Base-by-base conservation (phyloP, 306 rosid genomes). In the Quercus cerris region DNA sequence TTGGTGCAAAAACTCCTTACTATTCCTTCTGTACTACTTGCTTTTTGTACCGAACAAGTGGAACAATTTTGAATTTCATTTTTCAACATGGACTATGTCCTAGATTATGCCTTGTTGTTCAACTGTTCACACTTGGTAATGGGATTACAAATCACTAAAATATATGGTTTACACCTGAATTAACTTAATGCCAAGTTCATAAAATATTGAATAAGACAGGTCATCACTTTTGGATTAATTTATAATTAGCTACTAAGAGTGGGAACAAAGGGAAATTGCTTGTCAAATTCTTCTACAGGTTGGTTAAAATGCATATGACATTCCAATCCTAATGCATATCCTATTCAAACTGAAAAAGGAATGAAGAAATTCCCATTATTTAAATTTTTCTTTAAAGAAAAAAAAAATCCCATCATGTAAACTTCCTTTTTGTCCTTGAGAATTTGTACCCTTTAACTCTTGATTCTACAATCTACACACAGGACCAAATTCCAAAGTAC, bases 61-160 rank as follows among this genome's bases (percentile, higher is more conserved):
- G 70, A 27, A 63, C n/a, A 27, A 13, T 12, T 27, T 20, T 67
- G 1, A 31, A 31, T 67, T 66, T 7, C 17, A 12, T 18, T 22
- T 33, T 31, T 33, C 71, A 13, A 17, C 19, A 33, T 33, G 19
- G 46, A 18, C 71, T 19, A 8, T 67, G 27, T 19, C 19, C 3
- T 31, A 33, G 25, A 67, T 33, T 19, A 31, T 33, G 3, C 49
- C 49, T 67, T 67, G 51, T 59, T 23, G 18, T 33, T 75, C 77
- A 46, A 81, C 14, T 58, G 77, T 59, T 33, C 30, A 59, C 64
- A 81, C 46, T 69, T 75, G 80, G 64, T 28, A 41, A 81, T 69
- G 28, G 18, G 56, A 58, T 27, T 58, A 17, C 7, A 35, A 67
- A 19, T 18, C 25, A 18, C 71, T 70, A 28, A 5, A 49, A 35